Conservation (phyloP, 768 basidiomycete genomes). For the Lactarius vividus region DNA sequence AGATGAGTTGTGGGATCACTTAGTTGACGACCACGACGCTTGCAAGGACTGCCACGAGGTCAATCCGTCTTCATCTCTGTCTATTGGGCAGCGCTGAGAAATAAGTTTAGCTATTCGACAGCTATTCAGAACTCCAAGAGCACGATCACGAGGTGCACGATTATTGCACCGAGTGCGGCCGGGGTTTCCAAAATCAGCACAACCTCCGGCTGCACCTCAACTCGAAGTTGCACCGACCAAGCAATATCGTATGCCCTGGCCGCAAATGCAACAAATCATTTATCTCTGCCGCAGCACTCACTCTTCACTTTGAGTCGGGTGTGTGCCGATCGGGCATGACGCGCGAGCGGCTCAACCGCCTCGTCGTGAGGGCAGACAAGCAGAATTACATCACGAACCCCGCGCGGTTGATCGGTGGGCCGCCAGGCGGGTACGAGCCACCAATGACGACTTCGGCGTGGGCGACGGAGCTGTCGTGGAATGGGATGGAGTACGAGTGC, state of each 20-base stretch:
- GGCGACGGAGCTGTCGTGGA: conserved; percentile 44
- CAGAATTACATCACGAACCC: conserved; percentile 15
- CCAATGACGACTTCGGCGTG: conserved; percentile 1
- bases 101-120: conserved; percentile 2
- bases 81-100: background rate
- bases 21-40: conserved; percentile 7
- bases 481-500: conserved; percentile 54
- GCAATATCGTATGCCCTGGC: conserved; percentile 38
- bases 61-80: background rate
- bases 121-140: background rate
- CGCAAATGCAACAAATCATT: no score
- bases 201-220: conserved; percentile 49
- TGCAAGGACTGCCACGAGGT: conserved; percentile 3
- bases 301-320: no score
- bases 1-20: no score
- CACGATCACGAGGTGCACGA: conserved; percentile 29
- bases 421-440: background rate
- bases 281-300: no score
- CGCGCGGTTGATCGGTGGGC: background rate
- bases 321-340: no score
- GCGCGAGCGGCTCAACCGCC: conserved; percentile 32
- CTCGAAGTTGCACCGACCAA: conserved; percentile 49
- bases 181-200: conserved; percentile 41
- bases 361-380: conserved; percentile 7
- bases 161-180: conserved; percentile 48